Evolutionary conservation across 2,329 filamentous ascomycete genomes (phyloP), one percentile per base, ranked within the genome.

Genomic region (Colletotrichum eremochloae): DNA sequence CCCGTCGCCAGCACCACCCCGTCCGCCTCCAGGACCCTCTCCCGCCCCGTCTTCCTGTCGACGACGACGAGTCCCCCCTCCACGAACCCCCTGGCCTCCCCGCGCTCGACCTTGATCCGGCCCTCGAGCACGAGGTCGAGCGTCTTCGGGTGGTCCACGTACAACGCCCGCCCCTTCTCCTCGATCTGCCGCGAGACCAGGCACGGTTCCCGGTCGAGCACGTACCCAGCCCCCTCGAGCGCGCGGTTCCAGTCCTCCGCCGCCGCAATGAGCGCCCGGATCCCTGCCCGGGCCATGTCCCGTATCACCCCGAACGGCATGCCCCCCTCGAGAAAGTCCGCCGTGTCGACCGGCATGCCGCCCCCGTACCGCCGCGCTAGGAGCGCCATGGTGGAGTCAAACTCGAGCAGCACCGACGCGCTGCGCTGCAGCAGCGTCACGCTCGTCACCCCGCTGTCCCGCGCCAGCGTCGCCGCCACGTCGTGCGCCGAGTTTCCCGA

Each of bases 391-490:
- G 82, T 81, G 4, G 33, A 61, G 40, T 84, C 81, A 20, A 80
- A 81, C 2, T 83, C 83, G 38, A 88, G 80, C 8, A 88, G 84
- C 75, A 85, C 87, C 2, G 86, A 88, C 5, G 82, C 82, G 15
- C 82, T 80, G 18, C 87, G 84, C 78, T 90, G 87, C 3, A 90
- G 76, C 82, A 90, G 85, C 11, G 86, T 87, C 1, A 88, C 86
- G 46, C 82, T 78, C 3, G 63, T 69, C 5, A 84, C 84, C 1
- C 86, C 86, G 1, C 31, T 33, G 57, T 84, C 82, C 67, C 86
- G 82, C 53, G 82, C 81, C 73, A 82, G 86, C 74, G 87, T 83
- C 76, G 86, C 83, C 0, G 85, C 85, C 62, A 87, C 85, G 63
- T 87, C 86, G 68, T 87, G 85, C 1, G 81, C 85, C 71, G 83